Conservation (phyloP, 2,329 filamentous ascomycete genomes). For the Paradendryphiella salina region DNA sequence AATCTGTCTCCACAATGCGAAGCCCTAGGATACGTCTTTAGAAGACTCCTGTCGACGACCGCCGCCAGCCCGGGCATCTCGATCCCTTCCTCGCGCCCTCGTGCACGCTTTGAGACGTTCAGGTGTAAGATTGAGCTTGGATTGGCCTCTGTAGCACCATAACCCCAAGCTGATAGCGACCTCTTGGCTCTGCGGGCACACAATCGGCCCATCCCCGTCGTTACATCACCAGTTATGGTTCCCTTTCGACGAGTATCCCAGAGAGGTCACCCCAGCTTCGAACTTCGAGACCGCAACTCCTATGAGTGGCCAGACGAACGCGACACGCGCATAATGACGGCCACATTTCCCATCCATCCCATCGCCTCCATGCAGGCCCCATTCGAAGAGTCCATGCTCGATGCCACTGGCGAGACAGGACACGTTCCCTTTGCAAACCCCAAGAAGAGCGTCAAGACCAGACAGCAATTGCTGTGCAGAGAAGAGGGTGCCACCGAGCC, state of each 20-base stretch:
- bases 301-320: constrained; percentile 42
- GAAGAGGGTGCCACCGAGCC: constrained; percentile 66
- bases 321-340: constrained; percentile 42
- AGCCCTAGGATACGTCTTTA: constrained; percentile 25
- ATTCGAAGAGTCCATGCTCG: constrained; percentile 79
- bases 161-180: constrained; percentile 27
- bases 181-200: constrained; percentile 6
- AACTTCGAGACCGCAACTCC: constrained; percentile 22
- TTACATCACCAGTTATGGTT: constrained; percentile 24
- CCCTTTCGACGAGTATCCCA: constrained; percentile 30
- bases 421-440: constrained; percentile 46
- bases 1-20: constrained; percentile 26
- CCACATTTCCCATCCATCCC: constrained; percentile 64
- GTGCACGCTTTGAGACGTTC: constrained; percentile 33
- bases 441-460: constrained; percentile 45
- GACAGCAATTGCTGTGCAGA: constrained; percentile 56
- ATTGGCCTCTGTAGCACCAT: constrained; percentile 28
- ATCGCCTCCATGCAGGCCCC: constrained; percentile 76
- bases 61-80: constrained; percentile 7
- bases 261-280: constrained; percentile 24
- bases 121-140: constrained; percentile 23
- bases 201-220: background rate
- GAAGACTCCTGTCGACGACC: constrained; percentile 17
- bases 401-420: constrained; percentile 58
- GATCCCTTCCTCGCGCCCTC: constrained; percentile 23